phyloP scores from a whole-genome alignment of 2,329 filamentous ascomycete genomes.

The Dactylella cylindrospora region DNA sequence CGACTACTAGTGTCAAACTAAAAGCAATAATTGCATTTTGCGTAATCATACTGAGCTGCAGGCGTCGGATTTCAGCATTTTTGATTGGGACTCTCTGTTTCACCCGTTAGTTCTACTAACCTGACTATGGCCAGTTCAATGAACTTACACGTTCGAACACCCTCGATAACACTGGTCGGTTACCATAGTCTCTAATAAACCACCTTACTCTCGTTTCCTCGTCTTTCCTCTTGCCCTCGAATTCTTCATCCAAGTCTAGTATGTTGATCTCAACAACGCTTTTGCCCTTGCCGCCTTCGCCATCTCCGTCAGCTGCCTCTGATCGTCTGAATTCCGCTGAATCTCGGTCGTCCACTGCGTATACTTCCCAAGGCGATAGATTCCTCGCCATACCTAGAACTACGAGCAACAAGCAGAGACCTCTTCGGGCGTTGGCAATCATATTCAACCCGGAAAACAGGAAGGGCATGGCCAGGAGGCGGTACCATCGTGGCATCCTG shows the following conservation, averaged over 20 bases:
- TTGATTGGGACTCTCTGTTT: slow-evolving; percentile 26
- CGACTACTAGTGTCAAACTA: slow-evolving; percentile 6
- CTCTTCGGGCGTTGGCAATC: slow-evolving; percentile 34
- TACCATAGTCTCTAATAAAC: slow-evolving; percentile 40
- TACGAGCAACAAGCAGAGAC: slow-evolving; percentile 24
- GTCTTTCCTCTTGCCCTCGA: slow-evolving; percentile 13
- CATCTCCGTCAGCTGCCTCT: neutral
- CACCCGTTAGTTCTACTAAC: neutral
- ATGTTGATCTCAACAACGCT: slow-evolving; percentile 9
- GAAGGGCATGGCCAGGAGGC: slow-evolving; percentile 9
- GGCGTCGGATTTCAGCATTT: slow-evolving; percentile 19
- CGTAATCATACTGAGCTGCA: slow-evolving; percentile 28
- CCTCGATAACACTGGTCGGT: slow-evolving; percentile 24
- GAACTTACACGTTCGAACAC: slow-evolving; percentile 37
- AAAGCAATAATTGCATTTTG: slow-evolving; percentile 29
- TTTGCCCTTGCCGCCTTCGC: slow-evolving; percentile 5
- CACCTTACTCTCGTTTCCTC: slow-evolving; percentile 33
- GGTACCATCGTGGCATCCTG: slow-evolving; percentile 18
- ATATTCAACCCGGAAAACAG: slow-evolving; percentile 30
- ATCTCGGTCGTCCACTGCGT: slow-evolving; percentile 27
- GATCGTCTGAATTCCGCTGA: slow-evolving; percentile 1
- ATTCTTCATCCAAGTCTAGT: slow-evolving; percentile 12
- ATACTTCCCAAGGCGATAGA: slow-evolving; percentile 34
- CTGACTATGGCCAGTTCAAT: too few species aligned
- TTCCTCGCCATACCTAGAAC: slow-evolving; percentile 32